These are phyloP conservation scores for Omphalotus guepiniiformis DNA, from an alignment of 768 basidiomycete species.

Conservation along the genomic window DNA sequence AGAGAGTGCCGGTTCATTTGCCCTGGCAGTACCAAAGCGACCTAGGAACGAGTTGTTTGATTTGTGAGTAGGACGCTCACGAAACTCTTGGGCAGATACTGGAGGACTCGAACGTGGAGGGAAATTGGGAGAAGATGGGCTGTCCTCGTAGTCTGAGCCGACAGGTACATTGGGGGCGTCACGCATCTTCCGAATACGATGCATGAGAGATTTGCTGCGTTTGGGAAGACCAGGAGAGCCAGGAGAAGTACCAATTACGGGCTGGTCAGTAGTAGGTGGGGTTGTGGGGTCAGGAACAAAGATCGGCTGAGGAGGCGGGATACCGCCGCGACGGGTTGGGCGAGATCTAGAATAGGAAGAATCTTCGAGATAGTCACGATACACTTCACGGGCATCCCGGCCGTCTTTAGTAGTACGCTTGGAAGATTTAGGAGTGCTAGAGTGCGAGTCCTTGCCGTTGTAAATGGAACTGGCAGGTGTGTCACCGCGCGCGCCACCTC, in stretches of 20 bases:
- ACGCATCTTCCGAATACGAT: slow-evolving; percentile 85
- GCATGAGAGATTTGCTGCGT: slow-evolving; percentile 80
- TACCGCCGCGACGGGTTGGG: slow-evolving; percentile 40
- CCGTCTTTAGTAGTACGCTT: slow-evolving; percentile 44
- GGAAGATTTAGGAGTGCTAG: too few species aligned
- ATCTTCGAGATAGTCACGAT: slow-evolving; percentile 42
- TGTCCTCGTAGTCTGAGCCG: slow-evolving; percentile 37
- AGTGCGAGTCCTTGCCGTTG: slow-evolving; percentile 54
- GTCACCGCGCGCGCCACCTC: slow-evolving; percentile 57
- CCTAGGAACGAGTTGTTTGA: slow-evolving; percentile 75
- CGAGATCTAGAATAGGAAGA: slow-evolving; percentile 20
- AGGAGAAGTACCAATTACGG: slow-evolving; percentile 31
- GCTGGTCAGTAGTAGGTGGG: slow-evolving; percentile 28
- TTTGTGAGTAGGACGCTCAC: slow-evolving; percentile 61
- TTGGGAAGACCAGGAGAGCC: slow-evolving; percentile 52
- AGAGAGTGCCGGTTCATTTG: slow-evolving; percentile 27
- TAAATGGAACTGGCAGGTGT: slow-evolving; percentile 67
- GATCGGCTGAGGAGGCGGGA: slow-evolving; percentile 84
- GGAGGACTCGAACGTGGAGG: slow-evolving; percentile 31
- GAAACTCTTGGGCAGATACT: slow-evolving; percentile 12
- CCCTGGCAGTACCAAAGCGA: slow-evolving; percentile 45
- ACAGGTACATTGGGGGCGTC: slow-evolving; percentile 81
- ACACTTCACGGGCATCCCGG: slow-evolving; percentile 46
- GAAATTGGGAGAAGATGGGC: slow-evolving; percentile 36
- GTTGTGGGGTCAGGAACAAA: slow-evolving; percentile 55